A percentile compares a stretch with the other conserved stretches of the same genome.
Evolutionary conservation across 1,284 basidiomycete species (phyloP).

Genomic region (Microbotryum silenes-acaulis): DNA sequence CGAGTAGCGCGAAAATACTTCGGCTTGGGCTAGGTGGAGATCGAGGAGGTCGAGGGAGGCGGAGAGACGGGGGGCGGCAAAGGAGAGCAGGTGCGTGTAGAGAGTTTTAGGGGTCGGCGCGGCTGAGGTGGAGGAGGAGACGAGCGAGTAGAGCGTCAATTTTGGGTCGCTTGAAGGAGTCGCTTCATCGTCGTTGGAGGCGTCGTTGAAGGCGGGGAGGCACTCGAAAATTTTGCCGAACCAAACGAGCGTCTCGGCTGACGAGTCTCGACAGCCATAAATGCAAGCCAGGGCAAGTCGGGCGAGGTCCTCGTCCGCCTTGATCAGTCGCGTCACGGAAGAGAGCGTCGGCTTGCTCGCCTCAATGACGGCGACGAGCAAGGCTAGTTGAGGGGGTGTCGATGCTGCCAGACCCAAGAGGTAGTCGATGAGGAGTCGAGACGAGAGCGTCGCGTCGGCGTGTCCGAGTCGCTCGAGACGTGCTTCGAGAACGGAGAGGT

Average conservation of each 20-base stretch:
- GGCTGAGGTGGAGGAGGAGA: conserved; percentile 2
- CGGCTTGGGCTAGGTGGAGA: conserved; percentile 84
- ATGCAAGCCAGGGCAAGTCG: conserved; percentile 75
- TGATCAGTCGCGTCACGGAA: conserved; percentile 59
- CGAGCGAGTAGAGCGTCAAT: not conserved
- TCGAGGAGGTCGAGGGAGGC: conserved; percentile 79
- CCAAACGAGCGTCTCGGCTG: conserved; percentile 60
- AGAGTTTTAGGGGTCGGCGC: conserved; percentile 62
- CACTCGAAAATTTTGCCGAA: conserved; percentile 92
- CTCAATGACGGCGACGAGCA: conserved; percentile 69
- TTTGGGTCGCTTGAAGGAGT: conserved; percentile 4
- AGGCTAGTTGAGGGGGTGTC: conserved; percentile 48
- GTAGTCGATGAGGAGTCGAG: conserved; percentile 63
- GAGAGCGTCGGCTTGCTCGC: conserved; percentile 79
- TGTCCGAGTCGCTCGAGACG: conserved; percentile 67
- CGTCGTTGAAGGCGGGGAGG: conserved; percentile 58
- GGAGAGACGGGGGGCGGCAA: conserved; percentile 56
- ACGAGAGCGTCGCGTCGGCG: conserved; percentile 57
- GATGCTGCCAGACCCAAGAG: conserved; percentile 48
- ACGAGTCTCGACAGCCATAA: conserved; percentile 51
- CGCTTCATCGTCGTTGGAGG: not conserved
- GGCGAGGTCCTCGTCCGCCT: conserved; percentile 71
- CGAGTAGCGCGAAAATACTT: conserved; percentile 78
- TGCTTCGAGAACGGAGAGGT: conserved; percentile 79
- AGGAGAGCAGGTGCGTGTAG: conserved; percentile 45